Evolutionary conservation across 768 basidiomycete species (phyloP).

Genomic region (Amanita muscaria): DNA sequence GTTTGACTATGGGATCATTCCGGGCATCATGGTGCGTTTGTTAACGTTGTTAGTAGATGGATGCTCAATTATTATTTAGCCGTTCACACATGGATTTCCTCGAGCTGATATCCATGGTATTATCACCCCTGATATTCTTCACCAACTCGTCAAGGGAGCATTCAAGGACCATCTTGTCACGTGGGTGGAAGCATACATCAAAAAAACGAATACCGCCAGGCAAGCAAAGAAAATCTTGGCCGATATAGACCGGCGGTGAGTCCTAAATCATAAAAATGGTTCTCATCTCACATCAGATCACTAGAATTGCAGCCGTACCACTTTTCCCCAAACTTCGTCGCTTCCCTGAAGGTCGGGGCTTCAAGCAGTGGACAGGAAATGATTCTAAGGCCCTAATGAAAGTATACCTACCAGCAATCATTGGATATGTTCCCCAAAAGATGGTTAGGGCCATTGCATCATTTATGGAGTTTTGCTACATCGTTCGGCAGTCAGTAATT

Average conservation of each 20-base stretch:
- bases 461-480: constrained; percentile 26
- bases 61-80: neutral
- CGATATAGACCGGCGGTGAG: neutral
- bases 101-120: constrained; percentile 24
- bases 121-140: constrained; percentile 23
- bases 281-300: neutral
- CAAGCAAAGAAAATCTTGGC: neutral
- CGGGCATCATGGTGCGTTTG: constrained; percentile 23
- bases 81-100: neutral
- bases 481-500: constrained; percentile 13
- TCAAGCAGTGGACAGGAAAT: constrained; percentile 31
- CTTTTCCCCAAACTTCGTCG: constrained; percentile 19
- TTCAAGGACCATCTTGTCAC: constrained; percentile 31
- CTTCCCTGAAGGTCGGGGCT: constrained; percentile 23
- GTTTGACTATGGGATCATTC: constrained; percentile 24
- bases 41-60: constrained; percentile 7
- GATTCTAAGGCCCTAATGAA: constrained; percentile 33
- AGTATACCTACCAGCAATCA: constrained; percentile 22
- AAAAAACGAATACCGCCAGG: constrained; percentile 14
- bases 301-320: constrained; percentile 14
- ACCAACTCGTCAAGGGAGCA: constrained; percentile 27
- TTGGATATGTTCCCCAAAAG: constrained; percentile 17
- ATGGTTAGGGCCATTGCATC: constrained; percentile 18
- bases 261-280: neutral
- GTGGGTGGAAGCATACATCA: constrained; percentile 21